A percentile compares a stretch with the other conserved stretches of the same genome.
Evolutionary conservation across 2,329 filamentous ascomycete genomes (phyloP).

Genomic region (Penicillium sp.): DNA sequence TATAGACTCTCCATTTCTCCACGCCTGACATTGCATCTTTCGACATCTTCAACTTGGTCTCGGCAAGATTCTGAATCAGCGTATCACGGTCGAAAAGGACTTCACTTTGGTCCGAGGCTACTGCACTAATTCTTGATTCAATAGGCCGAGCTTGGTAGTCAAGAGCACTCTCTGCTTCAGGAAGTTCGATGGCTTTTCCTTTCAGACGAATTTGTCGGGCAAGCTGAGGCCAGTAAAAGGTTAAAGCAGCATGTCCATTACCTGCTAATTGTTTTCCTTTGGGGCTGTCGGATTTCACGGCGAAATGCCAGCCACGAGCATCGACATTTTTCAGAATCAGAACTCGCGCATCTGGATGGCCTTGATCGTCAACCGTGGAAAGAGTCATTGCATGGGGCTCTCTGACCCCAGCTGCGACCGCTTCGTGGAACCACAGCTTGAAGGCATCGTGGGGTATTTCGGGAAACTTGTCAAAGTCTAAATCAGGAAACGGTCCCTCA

Average conservation of each 20-base stretch:
- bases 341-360: constrained; percentile 17
- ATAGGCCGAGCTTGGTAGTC: constrained; percentile 14
- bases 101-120: constrained; percentile 18
- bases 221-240: constrained; percentile 20
- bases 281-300: constrained; percentile 15
- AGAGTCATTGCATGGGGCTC: constrained; percentile 23
- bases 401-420: constrained; percentile 3
- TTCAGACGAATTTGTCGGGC: constrained; percentile 17
- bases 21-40: not conserved
- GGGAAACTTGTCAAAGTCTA: constrained; percentile 3
- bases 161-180: constrained; percentile 7
- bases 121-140: constrained; percentile 13
- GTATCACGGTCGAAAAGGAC: constrained; percentile 5
- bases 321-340: constrained; percentile 21
- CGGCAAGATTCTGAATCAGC: constrained; percentile 2
- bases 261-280: constrained; percentile 13
- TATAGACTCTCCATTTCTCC: constrained; percentile 16
- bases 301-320: constrained; percentile 22
- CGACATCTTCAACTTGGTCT: not conserved
- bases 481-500: constrained; percentile 6
- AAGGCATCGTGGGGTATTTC: constrained; percentile 13
- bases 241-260: constrained; percentile 10
- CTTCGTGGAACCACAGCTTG: constrained; percentile 15
- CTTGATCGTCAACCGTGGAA: constrained; percentile 16
- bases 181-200: constrained; percentile 5